Evolutionary conservation across 345 rosid species (phyloP).

Genomic region (Gynandropsis gynandra): DNA sequence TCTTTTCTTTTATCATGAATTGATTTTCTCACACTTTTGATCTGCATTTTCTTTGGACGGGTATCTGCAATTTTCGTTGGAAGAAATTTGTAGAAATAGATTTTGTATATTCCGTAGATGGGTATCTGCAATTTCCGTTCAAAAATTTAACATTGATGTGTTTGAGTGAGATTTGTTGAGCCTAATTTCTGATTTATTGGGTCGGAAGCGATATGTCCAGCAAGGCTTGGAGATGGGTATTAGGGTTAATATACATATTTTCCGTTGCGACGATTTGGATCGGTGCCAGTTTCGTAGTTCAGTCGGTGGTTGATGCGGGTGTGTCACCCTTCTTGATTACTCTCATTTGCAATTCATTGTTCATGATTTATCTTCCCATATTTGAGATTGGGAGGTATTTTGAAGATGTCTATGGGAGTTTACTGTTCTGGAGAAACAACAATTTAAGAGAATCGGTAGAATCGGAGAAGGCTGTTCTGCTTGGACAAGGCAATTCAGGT

Average conservation of each 20-base stretch:
- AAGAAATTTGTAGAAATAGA: constrained; percentile 7
- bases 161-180: constrained; percentile 16
- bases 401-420: constrained; percentile 62
- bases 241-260: constrained; percentile 67
- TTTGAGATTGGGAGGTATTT: constrained; percentile 62
- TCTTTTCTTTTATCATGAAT: neutral
- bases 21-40: neutral
- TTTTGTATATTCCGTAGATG: too few species aligned
- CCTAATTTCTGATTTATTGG: constrained; percentile 21
- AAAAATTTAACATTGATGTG: constrained; percentile 6
- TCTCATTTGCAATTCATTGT: constrained; percentile 87
- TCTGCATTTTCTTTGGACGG: neutral
- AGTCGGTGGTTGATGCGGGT: constrained; percentile 80
- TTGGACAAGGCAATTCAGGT: constrained; percentile 37
- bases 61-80: neutral
- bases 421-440: constrained; percentile 57
- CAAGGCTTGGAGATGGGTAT: constrained; percentile 64
- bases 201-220: constrained; percentile 36
- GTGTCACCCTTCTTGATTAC: constrained; percentile 90
- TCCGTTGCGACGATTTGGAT: constrained; percentile 91
- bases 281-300: constrained; percentile 91
- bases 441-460: constrained; percentile 39
- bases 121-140: constrained; percentile 3
- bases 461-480: constrained; percentile 68
- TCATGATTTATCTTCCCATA: constrained; percentile 70